Evolutionary conservation across 139 green algal species (phyloP), one percentile per base, ranked within the genome.

Genomic region (Closterium sp.): DNA sequence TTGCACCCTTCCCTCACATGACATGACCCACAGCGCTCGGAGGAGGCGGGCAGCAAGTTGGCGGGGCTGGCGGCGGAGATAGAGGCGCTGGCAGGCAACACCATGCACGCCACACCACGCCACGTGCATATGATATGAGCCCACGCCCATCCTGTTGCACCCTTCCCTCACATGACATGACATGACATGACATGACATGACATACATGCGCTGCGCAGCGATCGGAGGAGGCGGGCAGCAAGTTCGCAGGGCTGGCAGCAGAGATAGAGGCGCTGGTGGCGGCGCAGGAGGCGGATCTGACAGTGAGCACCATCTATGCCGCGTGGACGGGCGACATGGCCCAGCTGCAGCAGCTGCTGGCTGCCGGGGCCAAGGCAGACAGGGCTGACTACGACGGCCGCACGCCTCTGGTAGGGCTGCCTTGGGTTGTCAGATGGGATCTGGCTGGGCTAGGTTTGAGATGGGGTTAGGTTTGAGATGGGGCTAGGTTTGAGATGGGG

Each of bases 341-440:
- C 9, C 88, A 91, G 24, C 88, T 91, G 27, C 31, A 86, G 42
- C 34, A 91, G 88, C 88, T 91, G 19, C 85, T 91, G n/a, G 27
- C 85, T 0, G 88, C 38, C 0, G 88, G 88, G n/a, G 88, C 42
- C 29, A 42, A 91, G 24, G 31, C 88, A 6, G 28, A 30, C 88
- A 86, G 84, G 34, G 42, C 38, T 27, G 88, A 91, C 88, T 91
- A 91, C 45, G 88, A 91, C 27, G 88, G 88, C 38, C 38, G 88
- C 29, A 86, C 88, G 38, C 45, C 88, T 6, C 34, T 91, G 88
- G 88, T 91, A 86, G 62, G 62, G 62, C 17, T 4, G 32, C 32
- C 32, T n/a, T n/a, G n/a, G n/a, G n/a, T n/a, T n/a, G n/a, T n/a
- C n/a, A n/a, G n/a, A n/a, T n/a, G n/a, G n/a, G n/a, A n/a, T n/a